Percentiles rank a stretch among this genome's conserved stretches.
Evolutionary conservation across 2,329 filamentous ascomycete genomes (phyloP).

Genomic region (Hymenoscyphus occultus): DNA sequence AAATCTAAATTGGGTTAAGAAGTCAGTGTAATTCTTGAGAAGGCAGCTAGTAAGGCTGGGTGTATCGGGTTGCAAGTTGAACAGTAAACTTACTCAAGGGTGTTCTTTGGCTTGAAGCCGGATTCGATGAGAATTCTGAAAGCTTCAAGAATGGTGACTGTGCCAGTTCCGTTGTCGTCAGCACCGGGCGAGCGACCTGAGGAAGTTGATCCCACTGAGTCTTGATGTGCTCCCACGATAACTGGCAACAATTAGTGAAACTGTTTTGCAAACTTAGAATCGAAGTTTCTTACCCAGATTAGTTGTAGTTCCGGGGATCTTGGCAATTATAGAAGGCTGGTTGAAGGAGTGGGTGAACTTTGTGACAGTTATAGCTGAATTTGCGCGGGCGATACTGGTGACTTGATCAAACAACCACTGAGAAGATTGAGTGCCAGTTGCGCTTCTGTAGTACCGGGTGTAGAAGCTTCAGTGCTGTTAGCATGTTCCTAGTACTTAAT

Average conservation of each 20-base stretch:
- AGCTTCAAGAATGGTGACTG: slow-evolving; percentile 89
- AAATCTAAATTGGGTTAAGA: slow-evolving; percentile 48
- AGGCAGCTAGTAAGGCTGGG: neutral
- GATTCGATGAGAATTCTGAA: slow-evolving; percentile 73
- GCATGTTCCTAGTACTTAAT: neutral
- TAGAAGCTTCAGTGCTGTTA: slow-evolving; percentile 9
- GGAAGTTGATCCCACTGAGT: slow-evolving; percentile 56
- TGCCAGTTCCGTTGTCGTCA: slow-evolving; percentile 90
- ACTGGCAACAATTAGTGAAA: slow-evolving; percentile 40
- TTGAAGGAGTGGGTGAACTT: slow-evolving; percentile 18
- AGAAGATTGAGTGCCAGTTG: slow-evolving; percentile 12
- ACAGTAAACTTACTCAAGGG: slow-evolving; percentile 55
- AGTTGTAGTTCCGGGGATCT: slow-evolving; percentile 14
- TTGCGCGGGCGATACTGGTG: slow-evolving; percentile 9
- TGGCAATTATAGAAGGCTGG: slow-evolving; percentile 19
- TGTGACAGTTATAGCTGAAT: slow-evolving; percentile 12
- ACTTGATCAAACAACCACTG: slow-evolving; percentile 14
- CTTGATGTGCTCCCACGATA: slow-evolving; percentile 85
- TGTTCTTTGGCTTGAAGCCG: slow-evolving; percentile 69
- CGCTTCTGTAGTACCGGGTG: slow-evolving; percentile 16
- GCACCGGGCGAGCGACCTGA: slow-evolving; percentile 66
- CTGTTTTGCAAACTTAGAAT: neutral
- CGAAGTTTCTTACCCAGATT: slow-evolving; percentile 10
- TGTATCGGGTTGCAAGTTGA: no score
- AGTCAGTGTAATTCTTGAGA: neutral